Evolutionary conservation across 176 grass and related monocot genomes (phyloP), one percentile per base, ranked within the genome.

Genomic region (Elaeis guineensis): DNA sequence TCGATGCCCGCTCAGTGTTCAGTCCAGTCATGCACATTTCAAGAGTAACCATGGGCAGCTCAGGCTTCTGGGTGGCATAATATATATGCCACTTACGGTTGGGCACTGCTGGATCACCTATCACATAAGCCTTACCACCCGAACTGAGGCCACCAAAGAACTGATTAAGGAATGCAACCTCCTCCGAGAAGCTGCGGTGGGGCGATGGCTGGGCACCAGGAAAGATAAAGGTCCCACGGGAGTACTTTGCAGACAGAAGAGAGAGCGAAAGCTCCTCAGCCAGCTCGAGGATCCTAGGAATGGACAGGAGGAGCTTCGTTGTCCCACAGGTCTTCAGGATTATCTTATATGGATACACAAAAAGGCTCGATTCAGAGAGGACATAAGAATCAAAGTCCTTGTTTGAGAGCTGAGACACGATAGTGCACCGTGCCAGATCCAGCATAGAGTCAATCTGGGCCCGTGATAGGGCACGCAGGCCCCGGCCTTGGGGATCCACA

Each of bases 21-120:
- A 95, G 51, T 48, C 79, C 74, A 0, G 90, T 90, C 90, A 95
- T 95, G 71, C 90, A 95, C 90, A 95, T 90, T 69, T 95, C 90
- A 19, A 95, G 74, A 35, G 86, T 90, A 25, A 95, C 86, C 79
- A 78, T 78, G 50, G 90, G 86, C 25, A 79, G 61, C 64, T 95
- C 90, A 21, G 85, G 82, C 52, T 78, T 69, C 49, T 86, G 58
- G 1, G 86, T 95, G 2, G 90, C 90, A 17, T 95, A 78, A 53
- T 95, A 95, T 39, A 90, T 70, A 62, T 95, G 90, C 90, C 90
- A 95, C 32, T 75, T 80, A 74, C 75, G 89, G 52, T 80, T 95
- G 11, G 86, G 86, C 32, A 63, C 76, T 55, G 71, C 65, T 0
- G 79, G 14, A 9, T 86, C 86, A 54, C 77, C 74, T 25, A 95